Conservation (phyloP, 2,329 filamentous ascomycete species). For the Talaromyces sp. region DNA sequence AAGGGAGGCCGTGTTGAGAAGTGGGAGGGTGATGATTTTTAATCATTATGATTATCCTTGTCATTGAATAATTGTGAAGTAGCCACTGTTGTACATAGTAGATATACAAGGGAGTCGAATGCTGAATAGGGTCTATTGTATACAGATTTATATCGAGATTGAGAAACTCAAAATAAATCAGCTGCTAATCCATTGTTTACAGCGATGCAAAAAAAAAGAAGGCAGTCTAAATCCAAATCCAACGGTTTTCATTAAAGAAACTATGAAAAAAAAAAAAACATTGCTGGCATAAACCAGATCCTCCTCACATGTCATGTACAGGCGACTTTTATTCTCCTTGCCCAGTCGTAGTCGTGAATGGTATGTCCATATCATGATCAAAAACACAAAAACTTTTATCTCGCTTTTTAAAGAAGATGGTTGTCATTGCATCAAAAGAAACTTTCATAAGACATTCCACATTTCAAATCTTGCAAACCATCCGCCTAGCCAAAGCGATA, state of each 20-base stretch:
- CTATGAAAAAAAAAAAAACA: constrained; percentile 22
- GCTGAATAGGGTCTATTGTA: too few species aligned
- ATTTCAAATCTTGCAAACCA: neutral
- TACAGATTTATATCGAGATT: too few species aligned
- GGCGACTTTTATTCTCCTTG: constrained; percentile 17
- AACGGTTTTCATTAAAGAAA: constrained; percentile 19
- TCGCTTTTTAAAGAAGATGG: constrained; percentile 20
- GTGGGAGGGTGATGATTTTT: constrained; percentile 39
- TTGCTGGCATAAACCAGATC: constrained; percentile 27
- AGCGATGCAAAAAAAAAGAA: neutral
- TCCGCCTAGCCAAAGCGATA: neutral
- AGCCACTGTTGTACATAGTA: too few species aligned
- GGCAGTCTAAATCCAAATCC: constrained; percentile 11
- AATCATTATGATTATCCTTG: neutral
- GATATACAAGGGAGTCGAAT: too few species aligned
- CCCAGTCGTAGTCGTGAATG: constrained; percentile 28
- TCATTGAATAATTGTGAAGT: too few species aligned
- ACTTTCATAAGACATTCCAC: constrained; percentile 9
- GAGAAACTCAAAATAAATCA: too few species aligned
- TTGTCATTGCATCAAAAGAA: constrained; percentile 13
- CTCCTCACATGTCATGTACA: constrained; percentile 33
- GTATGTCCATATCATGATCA: constrained; percentile 28
- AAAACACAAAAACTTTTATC: constrained; percentile 25
- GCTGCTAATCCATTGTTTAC: too few species aligned
- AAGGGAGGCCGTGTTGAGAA: constrained; percentile 67